Conservation (phyloP, 768 basidiomycete genomes). For the Wakefieldia striispora region DNA sequence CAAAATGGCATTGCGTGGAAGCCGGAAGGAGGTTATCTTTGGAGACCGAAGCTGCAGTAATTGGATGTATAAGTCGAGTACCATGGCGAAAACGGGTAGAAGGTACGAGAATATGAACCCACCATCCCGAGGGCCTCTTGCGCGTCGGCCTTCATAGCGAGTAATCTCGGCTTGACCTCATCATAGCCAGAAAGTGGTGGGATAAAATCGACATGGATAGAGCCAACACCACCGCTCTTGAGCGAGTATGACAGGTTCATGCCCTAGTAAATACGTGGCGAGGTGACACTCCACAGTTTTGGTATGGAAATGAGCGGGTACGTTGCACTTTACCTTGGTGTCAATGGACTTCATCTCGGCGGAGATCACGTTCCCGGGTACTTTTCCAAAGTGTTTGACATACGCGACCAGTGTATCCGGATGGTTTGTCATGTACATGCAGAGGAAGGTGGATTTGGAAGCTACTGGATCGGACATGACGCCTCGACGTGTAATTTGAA, state of each 20-base stretch:
- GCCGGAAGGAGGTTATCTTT: conserved; percentile 52
- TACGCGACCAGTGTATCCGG: conserved; percentile 85
- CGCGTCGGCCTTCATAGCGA: conserved; percentile 78
- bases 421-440: conserved; percentile 83
- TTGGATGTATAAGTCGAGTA: background rate
- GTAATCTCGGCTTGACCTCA: conserved; percentile 76
- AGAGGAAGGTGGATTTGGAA: conserved; percentile 70
- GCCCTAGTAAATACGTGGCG: conserved; percentile 37
- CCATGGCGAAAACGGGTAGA: background rate
- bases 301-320: background rate
- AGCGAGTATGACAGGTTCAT: conserved; percentile 69
- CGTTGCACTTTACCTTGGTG: conserved; percentile 46
- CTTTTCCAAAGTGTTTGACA: conserved; percentile 72
- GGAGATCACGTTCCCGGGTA: conserved; percentile 50
- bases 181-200: conserved; percentile 75
- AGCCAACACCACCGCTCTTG: conserved; percentile 43
- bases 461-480: conserved; percentile 71
- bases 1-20: conserved; percentile 38
- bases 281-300: too few relatives aligned
- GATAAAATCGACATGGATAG: conserved; percentile 57
- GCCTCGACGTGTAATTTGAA: background rate
- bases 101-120: conserved; percentile 17
- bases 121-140: conserved; percentile 83
- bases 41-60: conserved; percentile 58
- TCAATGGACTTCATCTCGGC: conserved; percentile 73